Evolutionary conservation across 176 grass and related monocot species (phyloP).

Genomic region (Rhynchospora breviuscula): DNA sequence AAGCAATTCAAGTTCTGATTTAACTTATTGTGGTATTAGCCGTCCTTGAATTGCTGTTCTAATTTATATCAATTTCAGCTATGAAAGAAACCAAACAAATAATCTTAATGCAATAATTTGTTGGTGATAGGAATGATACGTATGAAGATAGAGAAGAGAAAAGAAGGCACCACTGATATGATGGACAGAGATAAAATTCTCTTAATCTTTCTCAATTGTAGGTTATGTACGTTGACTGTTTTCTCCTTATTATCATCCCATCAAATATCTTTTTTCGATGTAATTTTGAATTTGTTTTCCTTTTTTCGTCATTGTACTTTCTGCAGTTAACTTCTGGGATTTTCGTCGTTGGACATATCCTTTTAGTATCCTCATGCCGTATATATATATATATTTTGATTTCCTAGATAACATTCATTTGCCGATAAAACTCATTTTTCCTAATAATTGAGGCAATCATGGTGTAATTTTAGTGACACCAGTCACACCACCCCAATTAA

Average conservation of each 20-base stretch:
- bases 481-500: not conserved
- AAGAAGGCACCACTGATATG: constrained; percentile 33
- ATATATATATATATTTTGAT: constrained; percentile 22
- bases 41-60: not conserved
- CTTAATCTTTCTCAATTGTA: constrained; percentile 33
- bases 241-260: constrained; percentile 8
- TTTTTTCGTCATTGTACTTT: constrained; percentile 31
- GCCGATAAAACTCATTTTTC: not conserved
- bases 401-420: not conserved
- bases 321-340: constrained; percentile 60
- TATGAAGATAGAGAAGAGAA: constrained; percentile 43
- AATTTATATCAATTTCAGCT: not conserved
- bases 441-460: not conserved
- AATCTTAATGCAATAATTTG: not conserved
- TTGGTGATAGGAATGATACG: constrained; percentile 72
- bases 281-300: constrained; percentile 30
- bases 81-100: not conserved
- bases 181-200: constrained; percentile 26
- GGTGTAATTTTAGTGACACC: not conserved
- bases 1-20: not conserved
- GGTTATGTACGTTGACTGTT: constrained; percentile 27
- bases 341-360: constrained; percentile 72
- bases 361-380: constrained; percentile 86
- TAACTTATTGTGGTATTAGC: not conserved
- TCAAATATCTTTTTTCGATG: constrained; percentile 1